Evolutionary conservation across 116 monocot species (phyloP).

Genomic region (Papilionanthe hybrid): DNA sequence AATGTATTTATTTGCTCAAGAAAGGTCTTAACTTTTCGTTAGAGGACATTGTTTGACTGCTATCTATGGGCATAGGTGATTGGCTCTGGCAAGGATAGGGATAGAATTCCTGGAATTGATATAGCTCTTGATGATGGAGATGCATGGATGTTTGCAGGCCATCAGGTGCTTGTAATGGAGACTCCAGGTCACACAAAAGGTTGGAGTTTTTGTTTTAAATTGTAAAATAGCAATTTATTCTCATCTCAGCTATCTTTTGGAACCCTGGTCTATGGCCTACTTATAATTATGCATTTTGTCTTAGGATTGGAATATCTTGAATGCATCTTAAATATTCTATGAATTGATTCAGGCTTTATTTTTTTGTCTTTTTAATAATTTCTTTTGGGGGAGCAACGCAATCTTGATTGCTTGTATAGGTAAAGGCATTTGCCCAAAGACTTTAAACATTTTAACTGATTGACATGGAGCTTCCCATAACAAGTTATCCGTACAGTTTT

Average conservation of each 20-base stretch:
- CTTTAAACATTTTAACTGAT: too few relatives aligned
- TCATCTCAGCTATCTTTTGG: neutral
- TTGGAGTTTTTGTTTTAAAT: constrained; percentile 5
- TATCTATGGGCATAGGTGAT: constrained; percentile 55
- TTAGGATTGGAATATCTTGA: too few relatives aligned
- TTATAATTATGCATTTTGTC: neutral
- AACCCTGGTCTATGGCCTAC: neutral
- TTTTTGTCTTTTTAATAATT: too few relatives aligned
- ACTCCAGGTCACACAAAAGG: constrained; percentile 94
- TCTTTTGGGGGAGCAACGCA: too few relatives aligned
- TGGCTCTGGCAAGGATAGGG: constrained; percentile 63
- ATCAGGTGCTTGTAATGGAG: constrained; percentile 81
- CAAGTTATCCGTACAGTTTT: too few relatives aligned
- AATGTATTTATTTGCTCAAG: neutral
- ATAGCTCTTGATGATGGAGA: constrained; percentile 80
- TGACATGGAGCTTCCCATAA: too few relatives aligned
- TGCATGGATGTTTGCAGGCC: constrained; percentile 91
- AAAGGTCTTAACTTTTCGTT: neutral
- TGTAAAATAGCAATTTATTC: neutral
- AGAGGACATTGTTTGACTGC: constrained; percentile 4
- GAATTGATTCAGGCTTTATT: too few relatives aligned
- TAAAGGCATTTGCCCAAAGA: too few relatives aligned
- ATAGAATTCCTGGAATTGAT: constrained; percentile 92
- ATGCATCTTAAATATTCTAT: too few relatives aligned
- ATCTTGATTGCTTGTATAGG: too few relatives aligned